These are phyloP conservation scores for Hymenoscyphus repandus DNA, from an alignment of 2,329 filamentous ascomycete genomes.

Conservation along the genomic window DNA sequence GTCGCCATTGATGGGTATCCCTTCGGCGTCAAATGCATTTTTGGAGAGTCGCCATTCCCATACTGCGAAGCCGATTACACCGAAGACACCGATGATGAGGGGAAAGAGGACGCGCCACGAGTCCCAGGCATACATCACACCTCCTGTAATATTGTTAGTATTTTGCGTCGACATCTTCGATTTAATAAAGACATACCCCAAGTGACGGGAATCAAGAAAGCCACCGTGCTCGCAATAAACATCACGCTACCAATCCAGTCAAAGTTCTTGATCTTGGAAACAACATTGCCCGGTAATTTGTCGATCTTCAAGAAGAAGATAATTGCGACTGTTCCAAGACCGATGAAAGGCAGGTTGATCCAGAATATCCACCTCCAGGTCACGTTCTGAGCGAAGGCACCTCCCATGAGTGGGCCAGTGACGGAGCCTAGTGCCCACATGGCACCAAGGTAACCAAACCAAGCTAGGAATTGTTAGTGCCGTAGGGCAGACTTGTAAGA, in stretches of 20 bases:
- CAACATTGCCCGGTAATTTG: slow-evolving; percentile 17
- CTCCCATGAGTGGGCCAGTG: slow-evolving; percentile 46
- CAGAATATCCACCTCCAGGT: slow-evolving; percentile 62
- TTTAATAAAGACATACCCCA: slow-evolving; percentile 38
- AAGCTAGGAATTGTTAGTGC: slow-evolving; percentile 18
- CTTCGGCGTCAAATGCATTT: slow-evolving; percentile 23
- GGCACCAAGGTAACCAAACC: slow-evolving; percentile 33
- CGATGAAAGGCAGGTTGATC: slow-evolving; percentile 31
- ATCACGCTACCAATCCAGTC: slow-evolving; percentile 59
- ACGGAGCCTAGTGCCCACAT: slow-evolving; percentile 52
- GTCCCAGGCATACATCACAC: slow-evolving; percentile 59
- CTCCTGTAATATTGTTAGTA: slow-evolving; percentile 37
- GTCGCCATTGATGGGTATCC: slow-evolving; percentile 17
- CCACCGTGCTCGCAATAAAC: slow-evolving; percentile 54
- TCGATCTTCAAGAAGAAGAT: slow-evolving; percentile 26
- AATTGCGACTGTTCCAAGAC: slow-evolving; percentile 21
- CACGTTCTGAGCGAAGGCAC: slow-evolving; percentile 46
- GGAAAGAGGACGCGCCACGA: slow-evolving; percentile 59
- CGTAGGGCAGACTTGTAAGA: slow-evolving; percentile 8
- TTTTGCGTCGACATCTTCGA: background rate
- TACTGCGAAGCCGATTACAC: slow-evolving; percentile 46
- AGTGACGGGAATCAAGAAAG: slow-evolving; percentile 56
- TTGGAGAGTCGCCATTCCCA: slow-evolving; percentile 40
- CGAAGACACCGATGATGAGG: slow-evolving; percentile 47
- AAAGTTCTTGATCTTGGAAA: slow-evolving; percentile 40